Base-by-base conservation (phyloP, 768 basidiomycete genomes). In the Botryobasidium botryosum region DNA sequence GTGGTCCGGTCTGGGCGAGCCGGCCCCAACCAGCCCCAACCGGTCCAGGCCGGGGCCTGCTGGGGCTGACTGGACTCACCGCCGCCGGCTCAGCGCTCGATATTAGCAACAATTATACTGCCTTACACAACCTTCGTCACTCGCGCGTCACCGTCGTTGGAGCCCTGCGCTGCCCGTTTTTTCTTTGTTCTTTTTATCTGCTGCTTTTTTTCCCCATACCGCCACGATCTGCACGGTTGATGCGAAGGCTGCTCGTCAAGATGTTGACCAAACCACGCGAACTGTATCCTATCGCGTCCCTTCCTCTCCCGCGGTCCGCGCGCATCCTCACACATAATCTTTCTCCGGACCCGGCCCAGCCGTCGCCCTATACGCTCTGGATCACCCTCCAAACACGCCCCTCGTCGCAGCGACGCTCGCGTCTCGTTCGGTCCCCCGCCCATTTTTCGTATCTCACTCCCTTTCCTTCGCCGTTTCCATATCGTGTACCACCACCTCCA, bases 361-460 rank as follows among this genome's bases (percentile, higher is more conserved):
- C 75, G 4, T 66, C 67, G 5, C 64, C 71, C 0, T 51, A 66
- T n/a, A 59, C 54, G 0, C 82, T 81, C 52, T 65, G 45, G 29
- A 58, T 64, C 15, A 60, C 74, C 7, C 68, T 78, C 43, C 57
- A 54, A 5, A 64, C 56, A 41, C 64, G 59, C 2, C 83, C 85
- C 0, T 79, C 75, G 55, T 50, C 77, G 18, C 81, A 82, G 57
- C 73, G 82, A 17, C 70, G 83, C 44, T 68, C 78, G 29, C 71
- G 78, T 47, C 63, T 83, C 1, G 62, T 81, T 15, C 60, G 69
- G 0, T 56, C 65, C 0, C 57, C 68, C 32, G 70, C 71, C 3
- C 86, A 90, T 58, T 90, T 75, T 61, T 71, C 79, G n/a, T 75
- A 77, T 56, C 77, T 86, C 44, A 69, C 82, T 3, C 91, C 92